Evolutionary conservation across 2,329 filamentous ascomycete species (phyloP).

Genomic region (Aspergillus udagawae): DNA sequence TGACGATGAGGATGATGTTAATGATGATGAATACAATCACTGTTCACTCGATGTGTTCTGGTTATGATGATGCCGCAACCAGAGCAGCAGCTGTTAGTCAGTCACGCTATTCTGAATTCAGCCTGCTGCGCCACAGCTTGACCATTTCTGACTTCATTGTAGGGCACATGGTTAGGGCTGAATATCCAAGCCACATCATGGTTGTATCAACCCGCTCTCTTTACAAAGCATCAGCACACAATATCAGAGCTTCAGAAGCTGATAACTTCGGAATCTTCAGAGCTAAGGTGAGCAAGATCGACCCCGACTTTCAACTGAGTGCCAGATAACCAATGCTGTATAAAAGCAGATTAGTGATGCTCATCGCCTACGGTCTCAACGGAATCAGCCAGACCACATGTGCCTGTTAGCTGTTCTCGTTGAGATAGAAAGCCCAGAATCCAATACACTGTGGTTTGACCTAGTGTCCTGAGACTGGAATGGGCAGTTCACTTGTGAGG

Average conservation of each 20-base stretch:
- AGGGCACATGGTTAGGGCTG: background rate
- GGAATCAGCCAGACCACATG: background rate
- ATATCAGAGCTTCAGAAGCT: background rate
- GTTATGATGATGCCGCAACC: background rate
- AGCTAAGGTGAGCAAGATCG: background rate
- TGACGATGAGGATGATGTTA: background rate
- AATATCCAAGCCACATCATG: background rate
- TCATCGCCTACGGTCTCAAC: background rate
- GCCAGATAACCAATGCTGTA: background rate
- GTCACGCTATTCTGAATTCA: background rate
- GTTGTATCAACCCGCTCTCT: background rate
- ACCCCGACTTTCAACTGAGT: background rate
- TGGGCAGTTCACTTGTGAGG: background rate
- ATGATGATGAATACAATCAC: background rate
- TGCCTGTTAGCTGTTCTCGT: background rate
- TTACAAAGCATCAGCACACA: background rate
- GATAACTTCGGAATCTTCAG: background rate
- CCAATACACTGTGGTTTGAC: background rate
- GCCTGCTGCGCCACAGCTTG: background rate
- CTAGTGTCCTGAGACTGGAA: background rate
- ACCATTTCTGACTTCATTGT: background rate
- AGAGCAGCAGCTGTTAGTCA: background rate
- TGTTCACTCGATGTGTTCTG: background rate
- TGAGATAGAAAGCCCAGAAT: background rate
- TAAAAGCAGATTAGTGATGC: background rate